Evolutionary conservation across 2,329 filamentous ascomycete genomes (phyloP).

Genomic region (Sarocladium brachiariae): DNA sequence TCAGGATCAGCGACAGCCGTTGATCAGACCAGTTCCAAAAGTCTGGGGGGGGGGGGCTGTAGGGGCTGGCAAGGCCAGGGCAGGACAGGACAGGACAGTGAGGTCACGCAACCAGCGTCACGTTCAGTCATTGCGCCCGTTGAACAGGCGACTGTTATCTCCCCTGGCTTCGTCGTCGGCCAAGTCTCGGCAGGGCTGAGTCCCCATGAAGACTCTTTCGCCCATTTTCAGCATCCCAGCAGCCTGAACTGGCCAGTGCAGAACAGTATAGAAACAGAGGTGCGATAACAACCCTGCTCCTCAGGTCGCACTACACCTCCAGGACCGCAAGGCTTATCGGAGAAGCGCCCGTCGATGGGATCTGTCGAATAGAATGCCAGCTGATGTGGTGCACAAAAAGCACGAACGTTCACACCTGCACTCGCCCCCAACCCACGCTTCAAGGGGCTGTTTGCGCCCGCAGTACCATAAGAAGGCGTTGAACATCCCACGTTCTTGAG

Average conservation of each 20-base stretch:
- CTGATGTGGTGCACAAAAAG: no score
- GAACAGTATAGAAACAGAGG: no score
- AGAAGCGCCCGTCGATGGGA: background rate
- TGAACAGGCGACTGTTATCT: background rate
- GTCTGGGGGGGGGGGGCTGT: background rate
- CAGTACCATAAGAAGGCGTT: constrained; percentile 2
- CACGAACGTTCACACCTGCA: no score
- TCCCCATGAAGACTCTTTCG: no score
- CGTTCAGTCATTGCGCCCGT: background rate
- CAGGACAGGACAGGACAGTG: background rate
- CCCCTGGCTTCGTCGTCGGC: background rate
- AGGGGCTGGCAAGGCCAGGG: background rate
- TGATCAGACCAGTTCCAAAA: no score
- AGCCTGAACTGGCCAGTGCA: no score
- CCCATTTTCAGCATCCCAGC: no score
- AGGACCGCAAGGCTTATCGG: background rate
- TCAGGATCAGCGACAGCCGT: background rate
- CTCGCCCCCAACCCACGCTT: background rate
- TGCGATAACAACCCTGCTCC: constrained; percentile 1
- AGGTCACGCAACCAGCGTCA: background rate
- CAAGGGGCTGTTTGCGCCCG: background rate
- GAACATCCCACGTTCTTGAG: constrained; percentile 8
- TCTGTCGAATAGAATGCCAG: background rate
- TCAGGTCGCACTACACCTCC: background rate
- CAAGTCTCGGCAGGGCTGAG: no score